Evolutionary conservation across 495 filamentous ascomycete species (phyloP).

Genomic region (Penicillium maclennaniae): DNA sequence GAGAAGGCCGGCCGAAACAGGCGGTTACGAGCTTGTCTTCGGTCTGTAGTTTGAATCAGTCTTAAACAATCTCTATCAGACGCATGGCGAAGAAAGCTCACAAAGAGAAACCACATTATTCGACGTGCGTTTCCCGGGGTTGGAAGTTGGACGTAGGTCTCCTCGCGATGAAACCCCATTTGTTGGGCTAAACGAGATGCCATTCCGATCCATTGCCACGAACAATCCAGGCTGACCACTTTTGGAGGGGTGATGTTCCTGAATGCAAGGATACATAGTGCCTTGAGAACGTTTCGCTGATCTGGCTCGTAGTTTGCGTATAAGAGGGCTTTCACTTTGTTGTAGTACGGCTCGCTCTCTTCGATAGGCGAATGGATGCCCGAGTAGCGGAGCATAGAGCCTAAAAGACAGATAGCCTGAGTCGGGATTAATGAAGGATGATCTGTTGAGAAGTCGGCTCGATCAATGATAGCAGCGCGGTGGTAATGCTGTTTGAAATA

Average conservation of each 20-base stretch:
- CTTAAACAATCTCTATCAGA: no score
- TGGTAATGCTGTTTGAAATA: conserved; percentile 9
- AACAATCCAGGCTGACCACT: conserved; percentile 4
- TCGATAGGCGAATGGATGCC: conserved; percentile 1
- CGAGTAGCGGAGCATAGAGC: conserved; percentile 4
- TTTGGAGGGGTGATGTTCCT: conserved; percentile 6
- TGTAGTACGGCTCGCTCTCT: conserved; percentile 9
- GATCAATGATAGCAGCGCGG: conserved; percentile 3
- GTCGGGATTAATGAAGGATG: background rate
- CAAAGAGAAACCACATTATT: conserved; percentile 10
- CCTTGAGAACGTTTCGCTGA: conserved; percentile 1
- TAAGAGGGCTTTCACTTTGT: conserved; percentile 7
- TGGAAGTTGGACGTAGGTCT: conserved; percentile 1
- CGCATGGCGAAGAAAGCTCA: background rate
- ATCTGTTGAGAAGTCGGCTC: background rate
- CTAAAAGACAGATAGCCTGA: conserved; percentile 4
- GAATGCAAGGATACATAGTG: conserved; percentile 3
- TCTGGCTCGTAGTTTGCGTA: conserved; percentile 6
- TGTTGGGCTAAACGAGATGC: conserved; percentile 7
- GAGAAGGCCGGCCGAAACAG: conserved; percentile 4
- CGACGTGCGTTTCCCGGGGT: conserved; percentile 5
- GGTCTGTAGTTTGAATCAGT: background rate
- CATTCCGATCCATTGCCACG: conserved; percentile 10
- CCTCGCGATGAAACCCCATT: conserved; percentile 13
- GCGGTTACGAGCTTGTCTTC: conserved; percentile 5